Evolutionary conservation across 805 yeast species (phyloP).

Genomic region (Saccharomyces jurei): DNA sequence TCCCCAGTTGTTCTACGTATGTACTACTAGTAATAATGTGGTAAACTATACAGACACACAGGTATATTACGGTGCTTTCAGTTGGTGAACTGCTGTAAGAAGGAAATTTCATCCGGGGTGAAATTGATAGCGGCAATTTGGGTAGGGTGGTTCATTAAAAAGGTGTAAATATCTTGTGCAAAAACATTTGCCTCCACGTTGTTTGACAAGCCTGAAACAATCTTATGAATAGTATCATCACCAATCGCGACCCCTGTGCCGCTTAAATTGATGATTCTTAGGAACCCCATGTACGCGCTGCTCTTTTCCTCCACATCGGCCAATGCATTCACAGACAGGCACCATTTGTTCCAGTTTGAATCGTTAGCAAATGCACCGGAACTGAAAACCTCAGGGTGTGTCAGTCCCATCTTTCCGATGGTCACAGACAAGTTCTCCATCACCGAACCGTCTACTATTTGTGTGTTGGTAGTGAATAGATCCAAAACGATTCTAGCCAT

Average conservation of each 20-base stretch:
- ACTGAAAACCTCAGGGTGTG: slow-evolving; percentile 50
- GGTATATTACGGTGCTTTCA: not conserved
- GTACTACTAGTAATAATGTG: not conserved
- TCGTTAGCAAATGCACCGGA: slow-evolving; percentile 33
- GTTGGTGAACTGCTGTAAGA: slow-evolving; percentile 21
- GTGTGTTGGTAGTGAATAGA: slow-evolving; percentile 20
- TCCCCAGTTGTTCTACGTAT: not conserved
- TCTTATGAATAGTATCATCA: slow-evolving; percentile 17
- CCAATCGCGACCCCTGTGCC: slow-evolving; percentile 15
- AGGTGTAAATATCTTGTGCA: slow-evolving; percentile 23
- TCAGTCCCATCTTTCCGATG: slow-evolving; percentile 73
- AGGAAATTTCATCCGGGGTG: slow-evolving; percentile 17
- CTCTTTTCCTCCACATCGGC: slow-evolving; percentile 85
- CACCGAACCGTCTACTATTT: slow-evolving; percentile 37
- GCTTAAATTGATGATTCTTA: slow-evolving; percentile 43
- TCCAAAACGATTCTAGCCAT: slow-evolving; percentile 24
- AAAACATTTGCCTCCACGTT: slow-evolving; percentile 26
- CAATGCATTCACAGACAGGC: slow-evolving; percentile 53
- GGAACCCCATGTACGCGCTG: slow-evolving; percentile 77
- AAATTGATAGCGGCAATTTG: slow-evolving; percentile 17
- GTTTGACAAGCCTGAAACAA: slow-evolving; percentile 21
- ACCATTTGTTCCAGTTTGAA: slow-evolving; percentile 56
- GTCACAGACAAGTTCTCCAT: slow-evolving; percentile 85
- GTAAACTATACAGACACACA: not conserved
- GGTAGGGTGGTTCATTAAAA: slow-evolving; percentile 19